Evolutionary conservation across 768 basidiomycete genomes (phyloP).

Genomic region (Russula sp.): DNA sequence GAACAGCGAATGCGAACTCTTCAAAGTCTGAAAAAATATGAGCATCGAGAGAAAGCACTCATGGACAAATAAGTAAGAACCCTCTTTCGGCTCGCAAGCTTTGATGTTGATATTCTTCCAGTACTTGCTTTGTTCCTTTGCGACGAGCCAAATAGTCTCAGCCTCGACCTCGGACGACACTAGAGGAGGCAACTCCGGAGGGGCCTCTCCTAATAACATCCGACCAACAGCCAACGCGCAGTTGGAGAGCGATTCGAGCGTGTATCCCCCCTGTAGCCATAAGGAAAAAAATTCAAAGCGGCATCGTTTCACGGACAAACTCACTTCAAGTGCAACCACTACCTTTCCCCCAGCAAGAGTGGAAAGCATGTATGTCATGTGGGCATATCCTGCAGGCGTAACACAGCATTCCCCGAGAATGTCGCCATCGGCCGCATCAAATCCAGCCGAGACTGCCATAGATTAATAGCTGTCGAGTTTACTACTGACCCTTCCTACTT

Average conservation of each 20-base stretch:
- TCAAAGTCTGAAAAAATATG: conserved; percentile 49
- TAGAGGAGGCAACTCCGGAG: conserved; percentile 69
- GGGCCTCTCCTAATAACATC: conserved; percentile 86
- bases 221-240: conserved; percentile 85
- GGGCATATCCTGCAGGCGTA: conserved; percentile 89
- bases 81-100: conserved; percentile 76
- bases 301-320: conserved; percentile 21
- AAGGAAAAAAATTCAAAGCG: background rate
- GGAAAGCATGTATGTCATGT: conserved; percentile 97
- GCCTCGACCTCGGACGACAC: conserved; percentile 77
- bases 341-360: conserved; percentile 84
- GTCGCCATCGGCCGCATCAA: conserved; percentile 94
- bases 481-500: conserved; percentile 34
- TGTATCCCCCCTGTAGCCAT: conserved; percentile 82
- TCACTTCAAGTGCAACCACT: conserved; percentile 91
- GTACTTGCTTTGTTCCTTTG: conserved; percentile 80
- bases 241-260: conserved; percentile 79
- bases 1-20: conserved; percentile 61
- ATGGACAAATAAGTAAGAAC: conserved; percentile 39
- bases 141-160: conserved; percentile 87
- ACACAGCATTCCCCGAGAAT: conserved; percentile 89
- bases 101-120: conserved; percentile 88
- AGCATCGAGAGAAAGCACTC: background rate
- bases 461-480: background rate
- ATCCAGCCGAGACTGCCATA: conserved; percentile 87